Evolutionary conservation across 2,329 filamentous ascomycete genomes (phyloP), one percentile per base, ranked within the genome.

Genomic region (Hymenoscyphus occultus): DNA sequence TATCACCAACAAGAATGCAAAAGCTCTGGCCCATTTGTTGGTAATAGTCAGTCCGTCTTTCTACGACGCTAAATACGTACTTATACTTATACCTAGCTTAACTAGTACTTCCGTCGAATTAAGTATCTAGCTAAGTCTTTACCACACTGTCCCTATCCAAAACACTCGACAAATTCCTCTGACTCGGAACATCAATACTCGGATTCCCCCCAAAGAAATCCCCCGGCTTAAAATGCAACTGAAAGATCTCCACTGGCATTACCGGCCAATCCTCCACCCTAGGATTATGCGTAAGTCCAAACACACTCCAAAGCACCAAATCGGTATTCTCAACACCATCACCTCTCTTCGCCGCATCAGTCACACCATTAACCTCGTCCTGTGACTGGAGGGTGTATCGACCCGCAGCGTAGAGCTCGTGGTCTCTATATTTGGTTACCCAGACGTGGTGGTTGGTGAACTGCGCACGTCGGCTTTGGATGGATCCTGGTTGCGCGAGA

Each of bases 391-490:
- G 69, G 3, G 76, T 77, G 40, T 73, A 77, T 32, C 68, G 64
- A 3, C 76, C 76, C 51, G 69, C 74, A 22, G 76, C 76, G 60
- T 65, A 76, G 9, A 77, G 66, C 59, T 77, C 75, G 3, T 73
- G 69, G 58, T 77, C 75, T 85, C 81, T 84, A 92, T 91, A 96
- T 72, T 89, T 91, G 0, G 93, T 97, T 10, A 97, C 93, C 74
- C 95, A 91, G 1, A 97, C 87, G 2, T 93, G 90, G 74, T 97
- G 92, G 42, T 92, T 81, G 0, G 93, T 92, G 72, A 97, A 97
- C 0, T 90, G 92, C 1, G 93, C 93, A 22, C 93, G 84, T 78
- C 96, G 96, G 90, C 92, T 96, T 6, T 96, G 92, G n/a, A 96
- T 77, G 1, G 90, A 87, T 6, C 88, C 89, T 65, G 89, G 85